Percentiles rank a stretch among this genome's conserved stretches.
These are phyloP conservation scores for Ceratocystis cacaofunesta DNA, from an alignment of 2,329 filamentous ascomycete species.

Conservation along the genomic window DNA sequence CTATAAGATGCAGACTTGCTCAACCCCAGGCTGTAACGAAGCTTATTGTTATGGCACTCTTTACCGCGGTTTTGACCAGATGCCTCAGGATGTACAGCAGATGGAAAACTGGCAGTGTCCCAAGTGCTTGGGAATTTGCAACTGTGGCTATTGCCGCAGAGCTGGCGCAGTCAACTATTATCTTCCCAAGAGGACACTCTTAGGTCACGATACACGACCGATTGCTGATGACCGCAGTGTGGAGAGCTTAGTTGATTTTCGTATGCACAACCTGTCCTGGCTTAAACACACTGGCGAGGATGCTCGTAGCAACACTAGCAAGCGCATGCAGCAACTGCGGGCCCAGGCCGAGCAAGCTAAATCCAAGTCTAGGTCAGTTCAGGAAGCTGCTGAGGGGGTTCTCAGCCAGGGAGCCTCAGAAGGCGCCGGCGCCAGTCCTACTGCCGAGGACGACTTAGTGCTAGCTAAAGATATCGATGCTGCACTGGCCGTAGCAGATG, in stretches of 20 bases:
- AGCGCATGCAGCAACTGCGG: constrained; percentile 41
- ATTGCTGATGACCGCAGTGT: constrained; percentile 85
- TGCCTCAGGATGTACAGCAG: constrained; percentile 71
- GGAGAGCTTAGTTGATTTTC: constrained; percentile 81
- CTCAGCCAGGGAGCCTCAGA: background rate
- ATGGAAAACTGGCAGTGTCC: constrained; percentile 77
- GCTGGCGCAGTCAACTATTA: constrained; percentile 57
- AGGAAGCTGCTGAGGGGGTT: constrained; percentile 27
- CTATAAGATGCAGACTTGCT: constrained; percentile 76
- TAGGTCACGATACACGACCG: constrained; percentile 81
- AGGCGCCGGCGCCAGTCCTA: background rate
- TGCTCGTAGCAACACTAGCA: constrained; percentile 40
- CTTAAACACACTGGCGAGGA: constrained; percentile 47
- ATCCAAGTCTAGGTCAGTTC: constrained; percentile 24
- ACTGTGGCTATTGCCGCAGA: constrained; percentile 64
- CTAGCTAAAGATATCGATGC: background rate
- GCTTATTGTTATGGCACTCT: constrained; percentile 88
- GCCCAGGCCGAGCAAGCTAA: constrained; percentile 44
- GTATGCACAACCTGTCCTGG: constrained; percentile 76
- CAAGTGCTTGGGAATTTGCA: constrained; percentile 72
- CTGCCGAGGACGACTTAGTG: background rate
- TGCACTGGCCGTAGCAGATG: background rate
- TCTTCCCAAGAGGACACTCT: constrained; percentile 68
- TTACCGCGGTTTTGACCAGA: constrained; percentile 79
- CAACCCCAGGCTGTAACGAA: constrained; percentile 50